Percentiles rank a stretch among this genome's conserved stretches.
Evolutionary conservation across 1,284 basidiomycete species (phyloP).

Genomic region (Trametes pubescens): DNA sequence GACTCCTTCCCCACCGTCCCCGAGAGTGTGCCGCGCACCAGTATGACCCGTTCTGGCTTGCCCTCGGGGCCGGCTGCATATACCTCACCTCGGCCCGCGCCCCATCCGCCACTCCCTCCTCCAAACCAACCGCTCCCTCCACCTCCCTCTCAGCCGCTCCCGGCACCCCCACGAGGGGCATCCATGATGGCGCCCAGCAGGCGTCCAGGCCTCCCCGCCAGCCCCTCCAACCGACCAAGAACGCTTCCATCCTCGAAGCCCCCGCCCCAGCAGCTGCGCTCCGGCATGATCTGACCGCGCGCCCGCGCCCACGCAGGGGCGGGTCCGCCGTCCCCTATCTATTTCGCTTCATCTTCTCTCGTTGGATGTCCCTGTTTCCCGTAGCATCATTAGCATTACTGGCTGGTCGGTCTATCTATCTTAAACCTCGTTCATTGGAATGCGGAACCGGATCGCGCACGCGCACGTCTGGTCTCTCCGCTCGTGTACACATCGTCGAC

Average conservation of each 20-base stretch:
- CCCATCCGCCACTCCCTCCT: slow-evolving; percentile 26
- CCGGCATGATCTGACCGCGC: slow-evolving; percentile 31
- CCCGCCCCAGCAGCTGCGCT: slow-evolving; percentile 32
- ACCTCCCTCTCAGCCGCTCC: slow-evolving; percentile 23
- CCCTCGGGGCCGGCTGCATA: slow-evolving; percentile 36
- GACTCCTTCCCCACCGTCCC: slow-evolving; percentile 48
- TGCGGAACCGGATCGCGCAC: slow-evolving; percentile 10
- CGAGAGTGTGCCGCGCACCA: slow-evolving; percentile 30
- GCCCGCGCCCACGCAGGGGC: neutral
- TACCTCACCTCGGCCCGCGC: slow-evolving; percentile 28
- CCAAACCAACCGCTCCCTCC: slow-evolving; percentile 28
- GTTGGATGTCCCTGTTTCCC: slow-evolving; percentile 12
- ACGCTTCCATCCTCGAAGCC: slow-evolving; percentile 24
- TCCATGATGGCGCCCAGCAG: slow-evolving; percentile 23
- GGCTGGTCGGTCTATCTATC: slow-evolving; percentile 27
- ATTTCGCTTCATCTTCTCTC: slow-evolving; percentile 13
- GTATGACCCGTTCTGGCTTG: slow-evolving; percentile 40
- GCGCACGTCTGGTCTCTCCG: slow-evolving; percentile 1
- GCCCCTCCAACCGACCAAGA: slow-evolving; percentile 27
- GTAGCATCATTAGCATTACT: slow-evolving; percentile 21
- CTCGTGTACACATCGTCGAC: slow-evolving; percentile 12
- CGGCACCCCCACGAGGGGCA: slow-evolving; percentile 23
- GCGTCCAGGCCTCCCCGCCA: slow-evolving; percentile 27
- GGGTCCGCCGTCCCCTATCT: slow-evolving; percentile 8
- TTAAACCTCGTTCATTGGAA: slow-evolving; percentile 31